Evolutionary conservation across 257 asterid genomes (phyloP).

Genomic region (Coffea eugenioides): DNA sequence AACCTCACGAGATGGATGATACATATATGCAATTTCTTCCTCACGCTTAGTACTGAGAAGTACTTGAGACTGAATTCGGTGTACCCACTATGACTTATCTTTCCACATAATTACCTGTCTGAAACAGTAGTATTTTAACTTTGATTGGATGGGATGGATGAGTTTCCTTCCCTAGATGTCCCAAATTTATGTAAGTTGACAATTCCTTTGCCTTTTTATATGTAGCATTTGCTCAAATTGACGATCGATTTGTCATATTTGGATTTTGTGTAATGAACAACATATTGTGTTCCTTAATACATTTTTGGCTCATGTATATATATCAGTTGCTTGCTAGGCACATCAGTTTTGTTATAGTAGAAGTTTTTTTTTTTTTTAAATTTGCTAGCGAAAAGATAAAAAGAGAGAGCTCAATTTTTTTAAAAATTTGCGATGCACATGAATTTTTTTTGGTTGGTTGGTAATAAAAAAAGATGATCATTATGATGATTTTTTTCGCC

Average conservation of each 20-base stretch:
- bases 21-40: neutral
- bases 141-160: neutral
- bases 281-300: neutral
- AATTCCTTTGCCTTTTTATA: neutral
- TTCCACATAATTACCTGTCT: neutral
- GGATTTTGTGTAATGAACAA: too few relatives aligned
- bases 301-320: too few relatives aligned
- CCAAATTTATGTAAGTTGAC: neutral
- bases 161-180: neutral
- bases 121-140: neutral
- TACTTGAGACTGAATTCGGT: constrained; percentile 8
- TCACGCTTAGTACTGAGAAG: constrained; percentile 2
- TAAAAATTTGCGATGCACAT: too few relatives aligned
- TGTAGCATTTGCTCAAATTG: neutral
- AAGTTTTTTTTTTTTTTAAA: too few relatives aligned
- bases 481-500: too few relatives aligned
- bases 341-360: neutral
- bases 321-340: neutral
- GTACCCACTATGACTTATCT: neutral
- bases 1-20: constrained; percentile 33
- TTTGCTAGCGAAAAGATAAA: too few relatives aligned
- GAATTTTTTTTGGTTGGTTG: too few relatives aligned
- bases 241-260: too few relatives aligned
- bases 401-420: too few relatives aligned
- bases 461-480: too few relatives aligned